Evolutionary conservation across 345 rosid species (phyloP).

Genomic region (Eutrema japonicum): DNA sequence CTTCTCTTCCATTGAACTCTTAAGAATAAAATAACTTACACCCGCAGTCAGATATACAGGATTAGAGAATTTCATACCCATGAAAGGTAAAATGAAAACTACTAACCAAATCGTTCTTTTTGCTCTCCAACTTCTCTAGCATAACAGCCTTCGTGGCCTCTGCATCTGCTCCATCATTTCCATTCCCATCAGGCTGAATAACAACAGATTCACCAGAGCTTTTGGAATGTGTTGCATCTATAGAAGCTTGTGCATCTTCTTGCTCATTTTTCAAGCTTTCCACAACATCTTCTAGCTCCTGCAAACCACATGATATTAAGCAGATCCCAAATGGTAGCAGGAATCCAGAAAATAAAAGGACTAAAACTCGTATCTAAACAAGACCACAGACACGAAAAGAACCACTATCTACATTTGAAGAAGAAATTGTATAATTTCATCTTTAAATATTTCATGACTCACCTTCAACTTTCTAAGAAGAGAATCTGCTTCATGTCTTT

Average conservation of each 20-base stretch:
- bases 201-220: conserved; percentile 41
- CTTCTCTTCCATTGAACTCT: conserved; percentile 71
- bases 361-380: conserved; percentile 18
- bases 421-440: background rate
- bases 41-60: conserved; percentile 20
- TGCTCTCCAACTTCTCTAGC: conserved; percentile 67
- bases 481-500: conserved; percentile 62
- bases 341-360: background rate
- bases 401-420: background rate
- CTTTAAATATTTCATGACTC: conserved; percentile 21
- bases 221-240: conserved; percentile 43
- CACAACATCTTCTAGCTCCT: conserved; percentile 79
- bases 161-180: conserved; percentile 48
- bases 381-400: conserved; percentile 14
- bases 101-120: conserved; percentile 75
- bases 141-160: conserved; percentile 54
- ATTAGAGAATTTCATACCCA: conserved; percentile 16
- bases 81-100: conserved; percentile 17
- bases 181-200: conserved; percentile 38
- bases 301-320: conserved; percentile 22
- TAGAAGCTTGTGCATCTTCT: conserved; percentile 50
- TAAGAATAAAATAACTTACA: conserved; percentile 21
- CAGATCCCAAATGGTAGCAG: conserved; percentile 11
- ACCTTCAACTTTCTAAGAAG: conserved; percentile 70
- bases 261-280: conserved; percentile 55